A percentile compares a stretch with the other conserved stretches of the same genome.
These are phyloP conservation scores for Ophiostoma montium DNA, from an alignment of 2,329 filamentous ascomycete genomes.

Conservation along the genomic window DNA sequence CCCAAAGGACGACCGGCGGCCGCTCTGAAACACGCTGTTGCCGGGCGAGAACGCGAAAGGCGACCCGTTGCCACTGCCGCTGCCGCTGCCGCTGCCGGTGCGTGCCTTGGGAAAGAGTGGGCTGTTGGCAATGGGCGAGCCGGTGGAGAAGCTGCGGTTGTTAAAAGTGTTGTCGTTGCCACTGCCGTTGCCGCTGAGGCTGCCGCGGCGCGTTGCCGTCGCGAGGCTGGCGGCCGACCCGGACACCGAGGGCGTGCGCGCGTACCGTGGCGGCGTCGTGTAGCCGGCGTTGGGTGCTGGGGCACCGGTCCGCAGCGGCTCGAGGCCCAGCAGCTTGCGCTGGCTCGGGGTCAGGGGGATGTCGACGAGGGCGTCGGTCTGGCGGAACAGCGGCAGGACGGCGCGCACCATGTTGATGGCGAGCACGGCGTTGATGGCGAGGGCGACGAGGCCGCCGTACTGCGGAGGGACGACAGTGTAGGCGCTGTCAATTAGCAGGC, in stretches of 20 bases:
- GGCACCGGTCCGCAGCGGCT: slow-evolving; percentile 45
- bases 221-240: slow-evolving; percentile 43
- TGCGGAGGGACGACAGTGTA: slow-evolving; percentile 18
- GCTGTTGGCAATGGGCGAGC: slow-evolving; percentile 36
- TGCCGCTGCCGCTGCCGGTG: slow-evolving; percentile 20
- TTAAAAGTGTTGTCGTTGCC: slow-evolving; percentile 1
- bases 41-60: slow-evolving; percentile 9
- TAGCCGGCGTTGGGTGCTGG: slow-evolving; percentile 59
- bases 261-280: slow-evolving; percentile 77
- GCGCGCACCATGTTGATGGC: slow-evolving; percentile 59
- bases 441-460: slow-evolving; percentile 31
- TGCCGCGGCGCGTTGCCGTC: slow-evolving; percentile 11
- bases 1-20: slow-evolving; percentile 50
- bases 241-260: slow-evolving; percentile 52
- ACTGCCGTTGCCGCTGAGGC: not conserved
- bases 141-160: slow-evolving; percentile 15
- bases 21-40: slow-evolving; percentile 16
- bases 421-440: slow-evolving; percentile 36
- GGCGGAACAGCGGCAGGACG: slow-evolving; percentile 56
- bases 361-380: slow-evolving; percentile 66
- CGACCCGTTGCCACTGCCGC: slow-evolving; percentile 3
- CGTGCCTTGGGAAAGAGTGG: slow-evolving; percentile 53
- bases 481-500: slow-evolving; percentile 17
- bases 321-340: slow-evolving; percentile 68
- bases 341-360: slow-evolving; percentile 86